Evolutionary conservation across 176 grass and related monocot species (phyloP), one percentile per base, ranked within the genome.

Genomic region (sorghum (Sorghum bicolor)): DNA sequence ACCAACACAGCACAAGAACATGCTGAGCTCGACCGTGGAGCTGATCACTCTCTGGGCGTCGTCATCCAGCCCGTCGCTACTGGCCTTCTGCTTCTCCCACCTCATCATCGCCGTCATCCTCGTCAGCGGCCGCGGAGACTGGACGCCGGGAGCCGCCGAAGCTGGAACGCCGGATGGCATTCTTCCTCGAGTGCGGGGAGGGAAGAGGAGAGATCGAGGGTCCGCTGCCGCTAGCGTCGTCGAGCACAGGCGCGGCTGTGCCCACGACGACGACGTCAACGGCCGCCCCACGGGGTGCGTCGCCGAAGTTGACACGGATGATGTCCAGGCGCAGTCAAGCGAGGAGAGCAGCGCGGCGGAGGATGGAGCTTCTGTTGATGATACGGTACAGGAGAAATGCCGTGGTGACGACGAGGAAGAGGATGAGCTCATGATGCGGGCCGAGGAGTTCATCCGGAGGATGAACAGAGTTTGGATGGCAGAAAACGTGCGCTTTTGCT

Each of bases 381-480:
- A 12, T n/a, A 25, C 28, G 2, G 43, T 19, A 1, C 57, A 40
- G 5, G 77, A 44, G 39, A 67, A 28, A 52, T 5, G 25, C 2
- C 1, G 30, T 2, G 2, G 25, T 1, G 17, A 19, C 1, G 70
- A 39, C 2, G 80, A 43, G 0, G 72, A 12, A 2, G 60, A 79
- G 10, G 88, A 90, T 25, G 86, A 97, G 71, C 72, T 93, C 37
- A 83, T 53, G 77, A 64, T 75, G 78, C 84, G 79, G 67, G 84
- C 84, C 26, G 78, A 93, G 67, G 89, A 97, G 78, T 97, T 97
- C 82, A 93, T 96, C 29, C 77, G 81, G 86, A 89, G 82, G 82
- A 97, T 93, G 91, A 97, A 93, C 78, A 87, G 57, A 70, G 62
- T 64, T 3, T 96, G 94, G 91, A 87, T 64, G 74, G 67, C 41